Evolutionary conservation across 2,329 filamentous ascomycete genomes (phyloP), one percentile per base, ranked within the genome.

Genomic region (Plenodomus biglobosus): DNA sequence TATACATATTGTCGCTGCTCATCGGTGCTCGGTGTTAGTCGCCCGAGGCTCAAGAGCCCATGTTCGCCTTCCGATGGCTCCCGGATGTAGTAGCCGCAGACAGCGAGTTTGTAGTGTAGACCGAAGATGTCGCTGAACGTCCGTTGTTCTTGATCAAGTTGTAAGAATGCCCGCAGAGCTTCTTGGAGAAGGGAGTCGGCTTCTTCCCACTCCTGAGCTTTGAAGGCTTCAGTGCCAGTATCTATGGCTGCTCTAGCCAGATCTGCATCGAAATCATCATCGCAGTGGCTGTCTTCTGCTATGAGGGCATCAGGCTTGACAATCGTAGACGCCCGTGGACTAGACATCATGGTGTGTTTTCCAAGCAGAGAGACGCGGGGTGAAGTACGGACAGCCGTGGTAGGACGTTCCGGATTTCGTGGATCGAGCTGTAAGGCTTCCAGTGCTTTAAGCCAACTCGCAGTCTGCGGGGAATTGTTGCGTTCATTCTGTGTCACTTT

Each of bases 21-120:
- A 18, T 62, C 57, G 16, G 52, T 54, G 21, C 45, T 38, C 2
- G 50, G 41, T 39, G 55, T 37, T 30, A 57, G 58, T 40, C 54
- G 44, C 17, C 59, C 37, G 3, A 62, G 42, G 38, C 55, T 58
- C 24, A 48, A 32, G 11, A 68, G 56, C 36, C 59, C 58, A 39
- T 48, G 48, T 52, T 64, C 54, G 10, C 61, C 62, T 34, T 52
- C 53, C 1, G 19, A 40, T 35, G 53, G 38, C 15, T 59, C 51
- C 45, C 58, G 53, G 2, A 48, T 61, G 24, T 66, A 46, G 46
- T 61, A 66, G 19, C 62, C 45, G 41, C 62, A 66, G 37, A 65
- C 52, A 32, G 59, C 61, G 20, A 68, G 56, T 42, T 55, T 61
- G 40, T 61, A 68, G n/a, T 62, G 55, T 13, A 68, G 42, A 48